Conservation (phyloP, 176 grass and related monocot species). For the Oryza coarctata region DNA sequence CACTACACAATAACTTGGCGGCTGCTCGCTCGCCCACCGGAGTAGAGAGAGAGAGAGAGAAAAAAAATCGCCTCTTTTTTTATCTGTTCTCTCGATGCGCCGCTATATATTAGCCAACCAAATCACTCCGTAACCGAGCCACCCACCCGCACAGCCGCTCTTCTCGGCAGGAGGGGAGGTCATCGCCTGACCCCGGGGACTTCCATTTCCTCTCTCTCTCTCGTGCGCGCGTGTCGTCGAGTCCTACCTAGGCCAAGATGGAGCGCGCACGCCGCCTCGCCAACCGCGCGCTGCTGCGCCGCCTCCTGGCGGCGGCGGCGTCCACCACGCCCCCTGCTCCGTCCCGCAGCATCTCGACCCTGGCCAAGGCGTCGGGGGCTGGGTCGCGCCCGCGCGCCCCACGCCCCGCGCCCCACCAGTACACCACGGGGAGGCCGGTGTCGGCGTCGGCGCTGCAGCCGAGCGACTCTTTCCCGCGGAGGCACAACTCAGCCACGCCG, state of each 20-base stretch:
- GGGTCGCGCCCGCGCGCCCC: neutral
- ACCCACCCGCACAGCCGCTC: constrained; percentile 34
- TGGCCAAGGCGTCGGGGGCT: constrained; percentile 23
- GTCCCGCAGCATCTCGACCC: constrained; percentile 50
- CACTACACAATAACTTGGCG: constrained; percentile 27
- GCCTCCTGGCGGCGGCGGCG: constrained; percentile 50
- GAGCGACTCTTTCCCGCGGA: constrained; percentile 83
- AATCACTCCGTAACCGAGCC: constrained; percentile 20
- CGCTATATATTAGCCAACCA: constrained; percentile 47
- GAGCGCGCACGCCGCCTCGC: constrained; percentile 84
- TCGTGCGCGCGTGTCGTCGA: neutral
- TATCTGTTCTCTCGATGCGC: neutral
- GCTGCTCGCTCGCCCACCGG: neutral
- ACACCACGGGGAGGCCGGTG: constrained; percentile 36
- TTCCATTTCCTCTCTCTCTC: constrained; percentile 22
- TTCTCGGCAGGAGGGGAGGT: constrained; percentile 47
- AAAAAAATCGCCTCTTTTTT: neutral
- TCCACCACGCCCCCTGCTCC: constrained; percentile 32
- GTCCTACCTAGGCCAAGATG: constrained; percentile 33
- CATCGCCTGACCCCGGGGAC: neutral
- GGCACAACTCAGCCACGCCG: constrained; percentile 91
- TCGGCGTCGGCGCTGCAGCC: constrained; percentile 66
- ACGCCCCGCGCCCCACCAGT: constrained; percentile 20
- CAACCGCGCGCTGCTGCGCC: constrained; percentile 65
- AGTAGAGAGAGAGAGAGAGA: no score